A percentile compares a stretch with the other conserved stretches of the same genome.
Evolutionary conservation across 2,329 filamentous ascomycete genomes (phyloP).

Genomic region (Simplicillium aogashimaense): DNA sequence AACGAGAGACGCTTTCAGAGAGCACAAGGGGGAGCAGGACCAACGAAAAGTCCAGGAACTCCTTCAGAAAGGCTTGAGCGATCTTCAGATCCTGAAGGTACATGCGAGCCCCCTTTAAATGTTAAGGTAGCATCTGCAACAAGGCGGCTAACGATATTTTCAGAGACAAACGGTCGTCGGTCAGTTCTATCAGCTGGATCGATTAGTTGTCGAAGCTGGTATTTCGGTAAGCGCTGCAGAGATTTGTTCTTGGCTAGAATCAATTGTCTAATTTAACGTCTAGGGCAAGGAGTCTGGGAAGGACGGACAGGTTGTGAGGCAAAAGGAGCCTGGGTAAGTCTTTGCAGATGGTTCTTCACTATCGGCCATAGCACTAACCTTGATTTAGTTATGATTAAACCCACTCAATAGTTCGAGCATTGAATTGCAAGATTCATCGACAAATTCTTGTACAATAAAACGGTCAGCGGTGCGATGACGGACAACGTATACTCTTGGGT

Average conservation of each 20-base stretch:
- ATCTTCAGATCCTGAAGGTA: constrained; percentile 87
- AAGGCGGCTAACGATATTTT: constrained; percentile 5
- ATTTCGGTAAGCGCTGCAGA: constrained; percentile 52
- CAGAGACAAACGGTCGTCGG: constrained; percentile 92
- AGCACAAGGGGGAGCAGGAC: constrained; percentile 65
- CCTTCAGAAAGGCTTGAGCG: constrained; percentile 77
- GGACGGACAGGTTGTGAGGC: constrained; percentile 58
- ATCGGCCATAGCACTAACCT: constrained; percentile 3
- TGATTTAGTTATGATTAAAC: neutral
- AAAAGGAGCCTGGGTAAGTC: constrained; percentile 69
- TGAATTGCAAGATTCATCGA: neutral
- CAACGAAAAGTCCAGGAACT: constrained; percentile 73
- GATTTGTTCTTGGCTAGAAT: neutral
- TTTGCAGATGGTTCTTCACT: no score
- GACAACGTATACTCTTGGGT: neutral
- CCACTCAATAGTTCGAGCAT: neutral
- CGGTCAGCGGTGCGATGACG: neutral
- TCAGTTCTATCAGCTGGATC: constrained; percentile 88
- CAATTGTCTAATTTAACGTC: constrained; percentile 8
- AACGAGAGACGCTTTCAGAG: constrained; percentile 83
- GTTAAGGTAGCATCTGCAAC: neutral
- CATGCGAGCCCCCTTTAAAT: constrained; percentile 6
- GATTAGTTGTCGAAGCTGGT: constrained; percentile 83
- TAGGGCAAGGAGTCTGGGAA: constrained; percentile 61
- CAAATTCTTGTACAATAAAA: constrained; percentile 6